Conservation (phyloP, 2,329 filamentous ascomycete genomes). For the Cercospora sp. region DNA sequence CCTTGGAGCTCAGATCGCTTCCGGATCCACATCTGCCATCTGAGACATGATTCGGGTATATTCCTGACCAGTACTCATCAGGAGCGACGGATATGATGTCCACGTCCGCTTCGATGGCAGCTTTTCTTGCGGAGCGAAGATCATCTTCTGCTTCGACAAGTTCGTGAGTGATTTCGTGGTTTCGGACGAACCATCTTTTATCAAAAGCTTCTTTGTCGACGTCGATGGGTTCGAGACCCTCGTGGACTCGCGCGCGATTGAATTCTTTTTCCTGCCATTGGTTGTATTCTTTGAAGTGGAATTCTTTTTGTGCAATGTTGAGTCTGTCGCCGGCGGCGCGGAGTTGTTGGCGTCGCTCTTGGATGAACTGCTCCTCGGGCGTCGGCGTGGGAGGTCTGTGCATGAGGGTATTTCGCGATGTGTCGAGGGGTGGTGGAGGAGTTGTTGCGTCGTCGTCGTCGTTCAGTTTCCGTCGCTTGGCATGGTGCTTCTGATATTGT, state of each 20-base stretch:
- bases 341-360: not conserved
- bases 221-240: not conserved
- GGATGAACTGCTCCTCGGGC: not conserved
- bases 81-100: not conserved
- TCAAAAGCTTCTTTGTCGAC: conserved; percentile 6
- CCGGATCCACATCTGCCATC: not conserved
- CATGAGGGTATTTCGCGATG: not conserved
- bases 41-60: not conserved
- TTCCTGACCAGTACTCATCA: not conserved
- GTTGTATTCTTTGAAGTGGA: not conserved
- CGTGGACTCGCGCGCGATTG: not conserved
- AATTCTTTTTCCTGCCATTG: not conserved
- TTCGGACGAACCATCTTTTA: conserved; percentile 3
- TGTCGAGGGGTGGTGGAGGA: conserved; percentile 3
- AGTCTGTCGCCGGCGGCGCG: not conserved
- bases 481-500: conserved; percentile 14
- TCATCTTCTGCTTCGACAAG: conserved; percentile 10
- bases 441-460: not conserved
- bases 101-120: not conserved
- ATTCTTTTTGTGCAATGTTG: not conserved
- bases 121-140: not conserved
- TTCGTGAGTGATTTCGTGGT: conserved; percentile 10
- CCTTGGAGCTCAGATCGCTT: not conserved
- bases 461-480: not conserved
- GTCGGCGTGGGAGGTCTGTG: not conserved